Conservation (phyloP, 2,329 filamentous ascomycete species). For the Blastomyces gilchristii region DNA sequence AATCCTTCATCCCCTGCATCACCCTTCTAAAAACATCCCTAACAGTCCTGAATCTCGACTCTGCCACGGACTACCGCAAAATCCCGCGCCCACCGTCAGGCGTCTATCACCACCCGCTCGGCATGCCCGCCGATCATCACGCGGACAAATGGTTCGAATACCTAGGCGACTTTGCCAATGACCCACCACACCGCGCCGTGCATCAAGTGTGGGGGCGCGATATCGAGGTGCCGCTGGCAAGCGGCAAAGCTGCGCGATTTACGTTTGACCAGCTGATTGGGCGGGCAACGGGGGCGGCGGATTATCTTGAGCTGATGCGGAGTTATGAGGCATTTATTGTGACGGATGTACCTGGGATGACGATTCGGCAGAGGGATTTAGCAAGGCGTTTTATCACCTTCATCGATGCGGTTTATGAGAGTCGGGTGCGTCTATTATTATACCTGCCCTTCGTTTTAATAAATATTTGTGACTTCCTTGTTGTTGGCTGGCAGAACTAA, state of each 20-base stretch:
- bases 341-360: constrained; percentile 88
- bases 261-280: constrained; percentile 88
- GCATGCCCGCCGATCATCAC: constrained; percentile 64
- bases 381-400: constrained; percentile 94
- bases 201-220: constrained; percentile 90
- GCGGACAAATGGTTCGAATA: constrained; percentile 94
- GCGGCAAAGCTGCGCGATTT: constrained; percentile 80
- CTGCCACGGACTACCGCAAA: constrained; percentile 92
- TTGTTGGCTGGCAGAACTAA: background rate
- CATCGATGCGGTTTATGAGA: constrained; percentile 90
- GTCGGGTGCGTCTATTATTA: constrained; percentile 35
- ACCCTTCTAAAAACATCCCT: constrained; percentile 76
- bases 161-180: constrained; percentile 68
- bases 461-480: background rate
- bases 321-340: constrained; percentile 89
- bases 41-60: constrained; percentile 88
- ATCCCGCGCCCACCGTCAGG: constrained; percentile 86
- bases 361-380: constrained; percentile 70
- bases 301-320: constrained; percentile 85
- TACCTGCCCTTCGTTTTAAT: background rate
- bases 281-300: constrained; percentile 77
- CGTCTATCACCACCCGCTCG: constrained; percentile 86
- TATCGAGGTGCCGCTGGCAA: constrained; percentile 76
- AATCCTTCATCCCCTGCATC: constrained; percentile 92
- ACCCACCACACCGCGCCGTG: constrained; percentile 64